phyloP scores from a whole-genome alignment of 2,329 filamentous ascomycete species.

The Sclerotinia trifoliorum region DNA sequence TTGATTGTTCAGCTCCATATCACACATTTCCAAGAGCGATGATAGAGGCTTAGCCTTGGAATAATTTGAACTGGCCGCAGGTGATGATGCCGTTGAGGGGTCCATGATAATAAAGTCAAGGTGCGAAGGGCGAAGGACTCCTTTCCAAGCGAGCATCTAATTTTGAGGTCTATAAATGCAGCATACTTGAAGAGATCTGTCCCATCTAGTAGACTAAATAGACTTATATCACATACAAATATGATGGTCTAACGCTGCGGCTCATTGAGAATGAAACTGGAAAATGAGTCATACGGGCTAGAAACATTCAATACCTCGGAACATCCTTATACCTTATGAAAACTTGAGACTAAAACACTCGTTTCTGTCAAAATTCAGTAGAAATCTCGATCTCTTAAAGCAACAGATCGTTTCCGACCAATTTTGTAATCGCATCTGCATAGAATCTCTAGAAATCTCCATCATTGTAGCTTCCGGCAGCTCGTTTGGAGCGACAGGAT shows the following conservation, averaged over 20 bases:
- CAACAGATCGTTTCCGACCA: background rate
- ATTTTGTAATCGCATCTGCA: background rate
- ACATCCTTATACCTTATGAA: background rate
- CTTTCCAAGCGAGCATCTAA: background rate
- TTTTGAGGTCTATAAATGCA: background rate
- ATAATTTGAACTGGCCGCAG: background rate
- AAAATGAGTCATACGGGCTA: background rate
- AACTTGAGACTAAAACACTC: background rate
- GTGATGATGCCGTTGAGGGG: background rate
- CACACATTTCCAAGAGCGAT: conserved; percentile 3
- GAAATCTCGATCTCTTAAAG: background rate
- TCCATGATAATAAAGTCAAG: background rate
- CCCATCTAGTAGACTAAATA: background rate
- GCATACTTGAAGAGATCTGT: background rate
- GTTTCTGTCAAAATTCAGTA: background rate
- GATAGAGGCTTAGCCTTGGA: background rate
- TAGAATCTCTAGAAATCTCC: background rate
- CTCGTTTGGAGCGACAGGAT: background rate
- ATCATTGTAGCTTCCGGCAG: background rate
- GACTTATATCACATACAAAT: background rate
- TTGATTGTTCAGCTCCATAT: background rate
- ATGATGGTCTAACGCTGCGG: background rate
- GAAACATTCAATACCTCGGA: background rate
- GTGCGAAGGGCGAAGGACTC: background rate
- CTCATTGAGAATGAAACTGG: background rate